phyloP scores from a whole-genome alignment of 2,329 filamentous ascomycete genomes.

The Cordyceps javanica region DNA sequence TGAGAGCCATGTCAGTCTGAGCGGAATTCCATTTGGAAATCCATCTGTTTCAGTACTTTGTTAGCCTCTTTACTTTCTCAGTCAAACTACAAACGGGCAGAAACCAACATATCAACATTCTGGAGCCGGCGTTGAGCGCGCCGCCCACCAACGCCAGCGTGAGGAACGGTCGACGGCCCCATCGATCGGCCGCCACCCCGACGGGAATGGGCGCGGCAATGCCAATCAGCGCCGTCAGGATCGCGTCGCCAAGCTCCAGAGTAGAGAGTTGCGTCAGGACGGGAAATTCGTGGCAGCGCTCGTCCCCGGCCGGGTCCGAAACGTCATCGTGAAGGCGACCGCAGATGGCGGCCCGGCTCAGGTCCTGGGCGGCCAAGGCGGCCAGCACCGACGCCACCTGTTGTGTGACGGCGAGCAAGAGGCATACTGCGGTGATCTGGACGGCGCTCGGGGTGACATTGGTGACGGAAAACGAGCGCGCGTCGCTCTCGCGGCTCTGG shows the following conservation, averaged over 20 bases:
- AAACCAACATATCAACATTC: not conserved
- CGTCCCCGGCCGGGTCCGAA: not conserved
- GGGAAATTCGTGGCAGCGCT: not conserved
- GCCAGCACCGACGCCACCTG: not conserved
- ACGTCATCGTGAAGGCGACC: not conserved
- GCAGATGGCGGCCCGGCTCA: not conserved
- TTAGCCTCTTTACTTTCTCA: not conserved
- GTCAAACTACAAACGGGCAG: not conserved
- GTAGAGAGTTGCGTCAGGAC: not conserved
- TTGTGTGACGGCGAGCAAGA: not conserved
- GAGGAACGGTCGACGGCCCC: not conserved
- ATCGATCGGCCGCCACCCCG: not conserved
- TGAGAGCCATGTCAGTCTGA: not conserved
- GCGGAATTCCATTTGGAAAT: not conserved
- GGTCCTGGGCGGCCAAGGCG: not conserved
- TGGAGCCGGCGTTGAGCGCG: not conserved
- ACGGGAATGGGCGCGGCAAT: not conserved
- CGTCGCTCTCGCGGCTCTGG: conserved; percentile 3
- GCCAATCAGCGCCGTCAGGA: not conserved
- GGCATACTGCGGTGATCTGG: not conserved
- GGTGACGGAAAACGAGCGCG: not conserved
- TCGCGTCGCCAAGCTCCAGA: not conserved
- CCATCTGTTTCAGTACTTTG: not conserved
- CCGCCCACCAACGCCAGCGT: not conserved
- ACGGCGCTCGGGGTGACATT: not conserved